Evolutionary conservation across 306 rosid genomes (phyloP), one percentile per base, ranked within the genome.

Genomic region (Leucaena leucocephala): DNA sequence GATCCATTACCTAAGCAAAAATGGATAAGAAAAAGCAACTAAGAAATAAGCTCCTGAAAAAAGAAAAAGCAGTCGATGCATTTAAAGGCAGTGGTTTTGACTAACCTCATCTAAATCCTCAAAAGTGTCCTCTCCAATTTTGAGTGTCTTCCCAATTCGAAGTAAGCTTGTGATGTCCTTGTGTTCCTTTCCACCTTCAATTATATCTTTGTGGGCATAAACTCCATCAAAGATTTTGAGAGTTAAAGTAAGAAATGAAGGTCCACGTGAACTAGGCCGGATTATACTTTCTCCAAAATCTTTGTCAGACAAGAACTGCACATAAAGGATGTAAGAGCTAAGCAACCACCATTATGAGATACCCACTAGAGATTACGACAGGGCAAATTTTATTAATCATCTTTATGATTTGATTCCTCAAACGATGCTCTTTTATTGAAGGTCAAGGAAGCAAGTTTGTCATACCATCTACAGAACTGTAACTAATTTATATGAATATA

Each of bases 21-120:
- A 78, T 52, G 21, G 74, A 73, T n/a, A 39, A 21, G 33, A 14
- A 65, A 76, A 78, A 33, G 66, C 44, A 65, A 36, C 68, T 4
- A 40, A 43, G 34, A 43, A 44, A 21, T 12, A 44, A 13, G 54
- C 52, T n/a, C 11, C 27, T 57, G 21, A 21, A 71, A 68, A 57
- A 78, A 80, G 58, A 50, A 52, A 75, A 78, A 19, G 48, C n/a
- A 74, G 11, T 70, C 63, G 35, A 74, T 43, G 11, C 15, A 43
- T 68, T 68, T 68, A 13, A 43, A 22, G 46, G 9, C 13, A 17
- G 33, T 62, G 61, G 59, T 39, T 36, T 22, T 7, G 35, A 76
- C 90, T 80, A 40, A 95, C 99, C 98, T 95, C 99, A 72, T 95
- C 99, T 80, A 95, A 84, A 85, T 95, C 99, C 87, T 95, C 99